phyloP scores from a whole-genome alignment of 2,329 filamentous ascomycete genomes.

The Ilyonectria mors-panacis region DNA sequence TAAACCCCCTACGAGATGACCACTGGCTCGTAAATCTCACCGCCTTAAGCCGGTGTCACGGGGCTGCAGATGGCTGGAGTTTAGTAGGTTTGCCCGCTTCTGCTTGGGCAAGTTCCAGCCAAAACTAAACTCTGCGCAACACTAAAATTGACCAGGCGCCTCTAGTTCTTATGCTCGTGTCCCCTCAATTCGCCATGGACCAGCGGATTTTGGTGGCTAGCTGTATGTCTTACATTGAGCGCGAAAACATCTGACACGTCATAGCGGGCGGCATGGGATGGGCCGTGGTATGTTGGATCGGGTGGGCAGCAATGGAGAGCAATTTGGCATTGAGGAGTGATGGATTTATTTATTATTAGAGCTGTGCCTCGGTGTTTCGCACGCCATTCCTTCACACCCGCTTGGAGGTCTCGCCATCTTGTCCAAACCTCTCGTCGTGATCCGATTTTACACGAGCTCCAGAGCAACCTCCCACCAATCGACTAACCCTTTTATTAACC shows the following conservation, averaged over 20 bases:
- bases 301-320: neutral
- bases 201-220: conserved; percentile 2
- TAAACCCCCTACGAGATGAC: too few species aligned
- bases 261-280: neutral
- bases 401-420: too few species aligned
- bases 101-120: neutral
- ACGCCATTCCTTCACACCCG: too few species aligned
- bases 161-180: conserved; percentile 1
- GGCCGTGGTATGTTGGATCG: neutral
- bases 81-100: neutral
- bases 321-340: neutral
- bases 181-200: neutral
- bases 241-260: neutral
- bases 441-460: neutral
- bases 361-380: too few species aligned
- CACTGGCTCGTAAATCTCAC: neutral
- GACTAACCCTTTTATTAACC: too few species aligned
- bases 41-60: neutral
- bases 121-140: neutral
- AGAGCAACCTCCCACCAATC: neutral
- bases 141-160: conserved; percentile 14
- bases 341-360: too few species aligned
- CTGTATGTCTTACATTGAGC: conserved; percentile 20
- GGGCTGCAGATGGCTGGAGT: neutral
- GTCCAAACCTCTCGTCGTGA: neutral